Conservation (phyloP, 257 asterid genomes). For the Verbascum thapsus region DNA sequence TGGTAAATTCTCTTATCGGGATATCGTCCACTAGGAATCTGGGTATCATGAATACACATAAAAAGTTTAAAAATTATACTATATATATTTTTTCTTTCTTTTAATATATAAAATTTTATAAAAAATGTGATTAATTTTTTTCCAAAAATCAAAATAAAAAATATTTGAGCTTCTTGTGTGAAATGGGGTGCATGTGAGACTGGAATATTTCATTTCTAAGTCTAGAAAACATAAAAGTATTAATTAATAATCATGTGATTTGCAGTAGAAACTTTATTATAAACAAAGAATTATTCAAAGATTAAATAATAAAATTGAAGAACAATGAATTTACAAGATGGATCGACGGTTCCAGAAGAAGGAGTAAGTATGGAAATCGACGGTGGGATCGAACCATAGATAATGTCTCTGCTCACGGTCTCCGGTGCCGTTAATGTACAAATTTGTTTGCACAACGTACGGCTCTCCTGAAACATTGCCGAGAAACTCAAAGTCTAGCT, state of each 20-base stretch:
- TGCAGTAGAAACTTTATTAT: no score
- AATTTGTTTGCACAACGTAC: slow-evolving; percentile 58
- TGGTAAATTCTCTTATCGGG: slow-evolving; percentile 48
- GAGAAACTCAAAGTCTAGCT: slow-evolving; percentile 65
- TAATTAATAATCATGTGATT: background rate
- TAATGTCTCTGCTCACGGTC: slow-evolving; percentile 60
- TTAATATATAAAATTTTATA: no score
- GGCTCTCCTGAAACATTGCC: slow-evolving; percentile 65
- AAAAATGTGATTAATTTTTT: no score
- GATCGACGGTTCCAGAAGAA: slow-evolving; percentile 60
- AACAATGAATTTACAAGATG: slow-evolving; percentile 38
- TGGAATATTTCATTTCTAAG: no score
- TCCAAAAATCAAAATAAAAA: no score
- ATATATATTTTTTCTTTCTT: no score
- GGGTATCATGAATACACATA: no score
- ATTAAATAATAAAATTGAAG: background rate
- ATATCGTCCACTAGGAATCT: slow-evolving; percentile 61
- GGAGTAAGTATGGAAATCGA: slow-evolving; percentile 54
- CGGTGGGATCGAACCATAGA: slow-evolving; percentile 64
- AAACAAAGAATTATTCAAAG: background rate
- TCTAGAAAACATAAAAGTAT: background rate
- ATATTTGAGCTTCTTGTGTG: no score
- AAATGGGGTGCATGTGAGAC: background rate
- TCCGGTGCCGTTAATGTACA: slow-evolving; percentile 54
- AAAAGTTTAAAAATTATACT: no score